Conservation (phyloP, 352 stramenopile genomes). For the Globisporangium nagaii region DNA sequence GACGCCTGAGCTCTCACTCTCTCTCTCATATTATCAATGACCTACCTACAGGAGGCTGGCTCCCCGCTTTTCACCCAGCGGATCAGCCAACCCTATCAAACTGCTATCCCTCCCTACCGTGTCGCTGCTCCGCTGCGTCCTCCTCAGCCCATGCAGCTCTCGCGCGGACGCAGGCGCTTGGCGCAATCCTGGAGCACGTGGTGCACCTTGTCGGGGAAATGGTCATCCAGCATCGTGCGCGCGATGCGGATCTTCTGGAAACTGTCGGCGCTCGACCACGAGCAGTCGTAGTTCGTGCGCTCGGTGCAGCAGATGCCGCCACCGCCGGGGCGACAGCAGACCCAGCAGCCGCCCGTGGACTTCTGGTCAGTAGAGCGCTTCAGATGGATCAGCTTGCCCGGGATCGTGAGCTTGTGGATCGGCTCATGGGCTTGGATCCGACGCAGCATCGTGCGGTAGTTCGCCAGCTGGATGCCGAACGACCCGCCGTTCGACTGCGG, state of each 20-base stretch:
- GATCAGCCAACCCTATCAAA: not conserved
- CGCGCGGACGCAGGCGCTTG: slow-evolving; percentile 34
- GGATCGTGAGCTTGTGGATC: slow-evolving; percentile 77
- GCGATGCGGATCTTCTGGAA: slow-evolving; percentile 76
- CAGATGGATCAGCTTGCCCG: slow-evolving; percentile 70
- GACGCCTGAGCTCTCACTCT: too few relatives aligned
- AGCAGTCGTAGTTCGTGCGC: slow-evolving; percentile 77
- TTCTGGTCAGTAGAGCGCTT: slow-evolving; percentile 37
- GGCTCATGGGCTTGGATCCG: slow-evolving; percentile 77
- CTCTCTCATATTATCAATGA: too few relatives aligned
- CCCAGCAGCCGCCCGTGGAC: slow-evolving; percentile 55
- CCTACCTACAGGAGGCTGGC: not conserved
- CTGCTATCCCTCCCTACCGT: slow-evolving; percentile 3
- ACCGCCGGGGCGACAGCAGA: slow-evolving; percentile 76
- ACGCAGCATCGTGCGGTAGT: slow-evolving; percentile 83
- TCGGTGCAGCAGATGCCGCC: slow-evolving; percentile 78
- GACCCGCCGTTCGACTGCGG: slow-evolving; percentile 15
- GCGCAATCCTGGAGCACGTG: slow-evolving; percentile 81
- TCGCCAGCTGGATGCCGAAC: slow-evolving; percentile 60
- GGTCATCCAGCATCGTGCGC: slow-evolving; percentile 84
- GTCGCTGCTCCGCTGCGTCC: not conserved
- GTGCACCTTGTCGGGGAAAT: slow-evolving; percentile 87
- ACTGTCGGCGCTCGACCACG: slow-evolving; percentile 49
- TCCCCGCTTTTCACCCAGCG: too few relatives aligned
- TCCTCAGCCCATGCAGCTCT: slow-evolving; percentile 19